A percentile compares a stretch with the other conserved stretches of the same genome.
phyloP scores from a whole-genome alignment of 179 eudicot genomes.

The Patellifolia procumbens region DNA sequence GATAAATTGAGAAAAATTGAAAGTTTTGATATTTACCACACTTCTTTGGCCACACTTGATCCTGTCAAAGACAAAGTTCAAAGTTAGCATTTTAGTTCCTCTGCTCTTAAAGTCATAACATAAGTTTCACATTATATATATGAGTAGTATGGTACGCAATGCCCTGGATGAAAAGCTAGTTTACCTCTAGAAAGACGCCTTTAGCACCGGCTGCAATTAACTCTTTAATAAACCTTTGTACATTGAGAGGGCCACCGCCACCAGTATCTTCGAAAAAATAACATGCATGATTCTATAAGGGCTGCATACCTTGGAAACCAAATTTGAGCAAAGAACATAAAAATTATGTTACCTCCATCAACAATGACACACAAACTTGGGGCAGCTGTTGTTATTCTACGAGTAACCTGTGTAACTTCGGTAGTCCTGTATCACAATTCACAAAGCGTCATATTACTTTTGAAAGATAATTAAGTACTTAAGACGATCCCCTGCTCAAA shows the following conservation, averaged over 20 bases:
- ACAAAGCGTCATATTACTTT: background rate
- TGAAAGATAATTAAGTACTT: no score
- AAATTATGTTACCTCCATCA: slow-evolving; percentile 33
- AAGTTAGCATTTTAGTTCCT: background rate
- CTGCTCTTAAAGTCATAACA: background rate
- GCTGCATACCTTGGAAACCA: background rate
- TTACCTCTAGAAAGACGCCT: slow-evolving; percentile 52
- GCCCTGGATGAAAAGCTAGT: no score
- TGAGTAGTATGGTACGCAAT: no score
- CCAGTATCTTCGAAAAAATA: slow-evolving; percentile 35
- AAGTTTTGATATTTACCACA: slow-evolving; percentile 32
- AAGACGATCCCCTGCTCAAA: background rate
- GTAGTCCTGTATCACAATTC: slow-evolving; percentile 30
- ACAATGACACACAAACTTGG: slow-evolving; percentile 34
- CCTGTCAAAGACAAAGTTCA: slow-evolving; percentile 24
- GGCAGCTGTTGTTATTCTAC: slow-evolving; percentile 29
- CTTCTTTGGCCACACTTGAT: slow-evolving; percentile 53
- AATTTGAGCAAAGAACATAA: background rate
- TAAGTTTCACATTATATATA: background rate
- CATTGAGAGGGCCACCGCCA: slow-evolving; percentile 48
- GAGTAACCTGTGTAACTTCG: slow-evolving; percentile 32
- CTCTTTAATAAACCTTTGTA: slow-evolving; percentile 39
- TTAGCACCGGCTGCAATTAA: slow-evolving; percentile 46
- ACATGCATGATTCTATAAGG: no score
- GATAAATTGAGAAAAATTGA: background rate